Evolutionary conservation across 2,329 filamentous ascomycete genomes (phyloP).

Genomic region (Colletotrichum gigasporum): DNA sequence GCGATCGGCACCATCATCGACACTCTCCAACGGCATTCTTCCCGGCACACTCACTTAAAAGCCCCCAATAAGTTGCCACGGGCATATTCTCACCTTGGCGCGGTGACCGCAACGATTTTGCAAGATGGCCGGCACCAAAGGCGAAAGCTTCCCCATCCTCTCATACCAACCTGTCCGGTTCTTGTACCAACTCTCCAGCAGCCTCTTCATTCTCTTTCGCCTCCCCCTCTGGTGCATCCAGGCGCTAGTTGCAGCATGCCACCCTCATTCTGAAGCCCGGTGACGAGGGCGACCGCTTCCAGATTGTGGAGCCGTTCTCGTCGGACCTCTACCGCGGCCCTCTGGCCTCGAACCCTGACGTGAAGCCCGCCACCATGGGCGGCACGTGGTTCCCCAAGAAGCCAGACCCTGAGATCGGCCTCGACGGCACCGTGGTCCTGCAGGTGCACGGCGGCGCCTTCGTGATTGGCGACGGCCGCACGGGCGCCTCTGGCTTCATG

Average conservation of each 20-base stretch:
- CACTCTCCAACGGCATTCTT: too few relatives aligned
- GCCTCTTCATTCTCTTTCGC: not conserved
- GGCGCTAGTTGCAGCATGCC: slow-evolving; percentile 10
- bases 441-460: slow-evolving; percentile 46
- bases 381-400: slow-evolving; percentile 37
- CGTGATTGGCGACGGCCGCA: slow-evolving; percentile 42
- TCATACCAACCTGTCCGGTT: slow-evolving; percentile 6
- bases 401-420: slow-evolving; percentile 21
- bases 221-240: slow-evolving; percentile 2
- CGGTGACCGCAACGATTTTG: not conserved
- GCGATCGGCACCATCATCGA: not conserved
- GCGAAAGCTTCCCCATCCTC: not conserved
- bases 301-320: slow-evolving; percentile 29
- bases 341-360: slow-evolving; percentile 17
- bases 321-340: slow-evolving; percentile 33
- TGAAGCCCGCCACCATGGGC: slow-evolving; percentile 33
- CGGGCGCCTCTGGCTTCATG: slow-evolving; percentile 39
- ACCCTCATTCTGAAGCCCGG: slow-evolving; percentile 37
- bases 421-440: slow-evolving; percentile 34
- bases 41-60: too few relatives aligned
- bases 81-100: not conserved
- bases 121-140: slow-evolving; percentile 5
- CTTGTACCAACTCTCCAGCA: slow-evolving; percentile 8
- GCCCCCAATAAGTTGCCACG: not conserved
- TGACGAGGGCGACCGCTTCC: slow-evolving; percentile 36